Conservation (phyloP, 306 rosid genomes). For the Quercus bicolor region DNA sequence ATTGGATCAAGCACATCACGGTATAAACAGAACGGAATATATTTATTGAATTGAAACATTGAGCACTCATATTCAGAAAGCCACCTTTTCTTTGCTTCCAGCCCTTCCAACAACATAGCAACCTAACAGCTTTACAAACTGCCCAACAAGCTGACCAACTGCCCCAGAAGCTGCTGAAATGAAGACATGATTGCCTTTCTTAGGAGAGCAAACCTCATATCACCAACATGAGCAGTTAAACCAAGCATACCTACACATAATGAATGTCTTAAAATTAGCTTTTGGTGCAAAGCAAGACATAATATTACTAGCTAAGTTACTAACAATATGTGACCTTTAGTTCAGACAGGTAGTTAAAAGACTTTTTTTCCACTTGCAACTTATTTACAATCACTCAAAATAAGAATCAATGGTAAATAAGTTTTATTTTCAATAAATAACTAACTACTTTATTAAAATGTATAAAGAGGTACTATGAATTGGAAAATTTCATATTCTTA, state of each 20-base stretch:
- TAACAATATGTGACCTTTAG: not conserved
- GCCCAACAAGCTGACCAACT: slow-evolving; percentile 42
- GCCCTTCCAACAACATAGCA: slow-evolving; percentile 44
- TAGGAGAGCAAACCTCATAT: slow-evolving; percentile 31
- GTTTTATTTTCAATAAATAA: no score
- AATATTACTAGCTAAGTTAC: not conserved
- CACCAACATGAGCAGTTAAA: slow-evolving; percentile 29
- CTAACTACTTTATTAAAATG: no score
- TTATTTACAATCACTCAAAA: not conserved
- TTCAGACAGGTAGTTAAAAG: no score
- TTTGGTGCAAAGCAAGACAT: not conserved
- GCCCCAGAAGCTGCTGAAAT: slow-evolving; percentile 40
- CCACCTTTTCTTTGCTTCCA: slow-evolving; percentile 36
- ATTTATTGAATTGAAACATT: no score
- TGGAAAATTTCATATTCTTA: no score
- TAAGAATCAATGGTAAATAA: no score
- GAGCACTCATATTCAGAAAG: not conserved
- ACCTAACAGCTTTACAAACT: slow-evolving; percentile 34
- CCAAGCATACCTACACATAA: slow-evolving; percentile 31
- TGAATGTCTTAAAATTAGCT: not conserved
- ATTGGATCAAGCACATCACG: no score
- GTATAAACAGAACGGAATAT: no score
- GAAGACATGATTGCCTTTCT: slow-evolving; percentile 32
- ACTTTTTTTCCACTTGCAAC: no score
- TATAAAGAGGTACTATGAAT: no score